Conservation (phyloP, 495 filamentous ascomycete species). For the Tuber aestivum region DNA sequence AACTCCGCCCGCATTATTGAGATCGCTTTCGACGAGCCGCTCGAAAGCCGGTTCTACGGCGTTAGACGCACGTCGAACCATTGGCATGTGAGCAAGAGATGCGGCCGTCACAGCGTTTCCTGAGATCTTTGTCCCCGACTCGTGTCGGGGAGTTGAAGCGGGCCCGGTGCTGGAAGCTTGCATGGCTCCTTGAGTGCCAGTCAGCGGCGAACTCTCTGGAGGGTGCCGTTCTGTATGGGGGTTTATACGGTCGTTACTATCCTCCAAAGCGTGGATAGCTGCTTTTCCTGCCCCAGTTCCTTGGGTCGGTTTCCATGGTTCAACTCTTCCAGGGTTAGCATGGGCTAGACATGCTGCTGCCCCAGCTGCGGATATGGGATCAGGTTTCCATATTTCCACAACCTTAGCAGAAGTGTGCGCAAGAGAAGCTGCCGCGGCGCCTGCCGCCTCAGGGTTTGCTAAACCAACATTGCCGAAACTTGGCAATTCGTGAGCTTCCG, state of each 20-base stretch:
- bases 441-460: constrained; percentile 26
- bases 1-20: constrained; percentile 22
- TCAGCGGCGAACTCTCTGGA: constrained; percentile 32
- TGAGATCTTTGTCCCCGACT: constrained; percentile 19
- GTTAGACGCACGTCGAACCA: constrained; percentile 15
- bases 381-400: constrained; percentile 34
- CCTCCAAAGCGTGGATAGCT: constrained; percentile 15
- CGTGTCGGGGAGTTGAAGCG: constrained; percentile 18
- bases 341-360: constrained; percentile 38
- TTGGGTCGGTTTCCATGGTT: constrained; percentile 15
- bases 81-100: constrained; percentile 33
- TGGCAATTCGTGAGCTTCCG: constrained; percentile 24
- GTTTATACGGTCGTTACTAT: constrained; percentile 1
- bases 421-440: constrained; percentile 34
- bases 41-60: constrained; percentile 23
- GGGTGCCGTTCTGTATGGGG: constrained; percentile 15
- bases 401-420: constrained; percentile 28
- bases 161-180: constrained; percentile 19
- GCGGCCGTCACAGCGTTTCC: constrained; percentile 29
- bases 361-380: constrained; percentile 29
- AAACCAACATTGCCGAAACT: constrained; percentile 30
- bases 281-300: constrained; percentile 20
- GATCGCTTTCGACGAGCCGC: constrained; percentile 20
- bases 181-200: constrained; percentile 34
- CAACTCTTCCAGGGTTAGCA: constrained; percentile 13